phyloP scores from a whole-genome alignment of 257 asterid species.

The Nicotiana attenuata region DNA sequence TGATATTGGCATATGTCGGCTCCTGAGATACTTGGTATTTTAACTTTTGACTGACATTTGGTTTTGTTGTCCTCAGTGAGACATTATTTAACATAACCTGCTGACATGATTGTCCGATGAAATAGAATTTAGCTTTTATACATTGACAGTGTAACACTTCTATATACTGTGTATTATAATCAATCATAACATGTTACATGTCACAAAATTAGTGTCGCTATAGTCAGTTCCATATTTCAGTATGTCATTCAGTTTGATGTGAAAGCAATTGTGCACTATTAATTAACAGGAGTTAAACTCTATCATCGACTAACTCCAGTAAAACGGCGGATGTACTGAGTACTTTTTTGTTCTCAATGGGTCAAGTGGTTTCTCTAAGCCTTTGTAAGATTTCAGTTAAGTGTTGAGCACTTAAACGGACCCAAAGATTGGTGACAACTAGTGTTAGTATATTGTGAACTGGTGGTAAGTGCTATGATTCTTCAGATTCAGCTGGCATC shows the following conservation, averaged over 20 bases:
- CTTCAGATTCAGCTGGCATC: no score
- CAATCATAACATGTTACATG: not conserved
- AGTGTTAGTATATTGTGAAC: not conserved
- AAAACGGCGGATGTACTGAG: not conserved
- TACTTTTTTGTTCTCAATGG: not conserved
- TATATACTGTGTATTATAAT: not conserved
- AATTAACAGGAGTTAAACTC: not conserved
- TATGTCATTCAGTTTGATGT: not conserved
- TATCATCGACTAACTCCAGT: not conserved
- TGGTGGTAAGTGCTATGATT: not conserved
- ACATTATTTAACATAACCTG: not conserved
- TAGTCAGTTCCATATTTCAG: not conserved
- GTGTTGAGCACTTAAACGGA: not conserved
- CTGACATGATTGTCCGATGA: not conserved
- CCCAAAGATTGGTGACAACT: not conserved
- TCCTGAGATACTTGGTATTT: not conserved
- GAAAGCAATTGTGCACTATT: not conserved
- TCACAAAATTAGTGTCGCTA: not conserved
- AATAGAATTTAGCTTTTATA: not conserved
- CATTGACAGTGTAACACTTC: not conserved
- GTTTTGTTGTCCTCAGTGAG: not conserved
- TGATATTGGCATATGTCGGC: not conserved
- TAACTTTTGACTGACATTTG: not conserved
- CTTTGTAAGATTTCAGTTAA: not conserved
- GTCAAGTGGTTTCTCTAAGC: not conserved